A percentile compares a stretch with the other conserved stretches of the same genome.
Conservation (phyloP, 148 eudicot species). For the Camellia granthamiana region DNA sequence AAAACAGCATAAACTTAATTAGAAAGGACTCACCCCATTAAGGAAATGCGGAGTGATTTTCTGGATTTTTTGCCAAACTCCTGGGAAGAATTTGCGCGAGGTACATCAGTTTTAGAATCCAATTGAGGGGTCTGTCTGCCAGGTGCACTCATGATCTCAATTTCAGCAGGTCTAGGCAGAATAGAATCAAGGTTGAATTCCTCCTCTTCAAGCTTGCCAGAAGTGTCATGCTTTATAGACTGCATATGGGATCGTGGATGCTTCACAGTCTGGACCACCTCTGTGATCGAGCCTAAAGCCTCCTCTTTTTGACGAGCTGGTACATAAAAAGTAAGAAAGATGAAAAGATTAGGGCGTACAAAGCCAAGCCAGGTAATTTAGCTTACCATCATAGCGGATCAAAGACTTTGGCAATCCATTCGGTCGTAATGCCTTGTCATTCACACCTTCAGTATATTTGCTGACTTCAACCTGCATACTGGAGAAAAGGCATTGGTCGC, state of each 20-base stretch:
- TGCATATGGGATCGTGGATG: slow-evolving; percentile 56
- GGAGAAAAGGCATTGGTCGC: slow-evolving; percentile 20
- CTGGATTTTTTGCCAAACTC: slow-evolving; percentile 45
- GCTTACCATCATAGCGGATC: slow-evolving; percentile 91
- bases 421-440: slow-evolving; percentile 78
- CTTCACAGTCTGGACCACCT: slow-evolving; percentile 92
- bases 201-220: slow-evolving; percentile 34
- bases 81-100: slow-evolving; percentile 28
- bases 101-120: slow-evolving; percentile 29
- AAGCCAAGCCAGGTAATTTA: background rate
- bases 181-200: slow-evolving; percentile 40
- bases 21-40: slow-evolving; percentile 58
- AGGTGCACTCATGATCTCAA: slow-evolving; percentile 37
- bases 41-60: slow-evolving; percentile 64
- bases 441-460: slow-evolving; percentile 90
- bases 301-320: slow-evolving; percentile 97
- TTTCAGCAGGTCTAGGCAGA: slow-evolving; percentile 52
- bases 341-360: slow-evolving; percentile 10
- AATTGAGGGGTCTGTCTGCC: slow-evolving; percentile 48
- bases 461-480: slow-evolving; percentile 99
- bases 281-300: slow-evolving; percentile 83
- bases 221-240: slow-evolving; percentile 34
- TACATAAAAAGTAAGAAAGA: slow-evolving; percentile 13
- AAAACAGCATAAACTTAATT: background rate
- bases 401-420: slow-evolving; percentile 90